These are phyloP conservation scores for Eimeria brunetti DNA, from an alignment of 169 alveolate genomes.

Conservation along the genomic window DNA sequence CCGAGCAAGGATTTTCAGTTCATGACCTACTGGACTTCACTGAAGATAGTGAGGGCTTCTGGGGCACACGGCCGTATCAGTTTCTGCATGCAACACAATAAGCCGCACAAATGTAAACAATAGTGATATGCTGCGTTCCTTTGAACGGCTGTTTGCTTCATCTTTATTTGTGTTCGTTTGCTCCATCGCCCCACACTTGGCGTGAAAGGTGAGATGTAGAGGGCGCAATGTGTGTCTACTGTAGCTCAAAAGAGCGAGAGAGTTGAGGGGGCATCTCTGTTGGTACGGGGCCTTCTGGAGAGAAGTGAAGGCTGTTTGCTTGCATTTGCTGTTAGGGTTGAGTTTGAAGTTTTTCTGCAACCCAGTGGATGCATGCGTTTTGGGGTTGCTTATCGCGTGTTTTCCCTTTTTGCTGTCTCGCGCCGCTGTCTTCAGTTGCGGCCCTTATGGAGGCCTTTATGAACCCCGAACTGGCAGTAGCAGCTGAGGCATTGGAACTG, in stretches of 20 bases:
- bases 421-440: conserved; percentile 17
- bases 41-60: conserved; percentile 48
- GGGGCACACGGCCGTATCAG: not conserved
- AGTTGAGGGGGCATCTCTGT: not conserved
- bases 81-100: too few relatives aligned
- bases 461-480: conserved; percentile 36
- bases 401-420: not conserved
- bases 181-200: too few relatives aligned
- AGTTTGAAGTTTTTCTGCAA: not conserved
- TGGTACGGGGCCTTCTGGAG: not conserved
- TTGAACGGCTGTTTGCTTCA: too few relatives aligned
- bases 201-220: not conserved
- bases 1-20: conserved; percentile 46
- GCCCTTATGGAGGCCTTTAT: conserved; percentile 61
- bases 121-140: too few relatives aligned
- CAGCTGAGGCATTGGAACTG: conserved; percentile 47
- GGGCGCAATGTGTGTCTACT: not conserved
- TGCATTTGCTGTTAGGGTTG: not conserved
- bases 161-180: too few relatives aligned
- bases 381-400: not conserved
- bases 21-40: conserved; percentile 52
- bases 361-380: not conserved
- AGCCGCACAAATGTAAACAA: too few relatives aligned
- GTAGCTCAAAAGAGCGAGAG: not conserved
- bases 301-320: not conserved